Evolutionary conservation across 306 rosid species (phyloP).

Genomic region (Lagenaria siceraria): DNA sequence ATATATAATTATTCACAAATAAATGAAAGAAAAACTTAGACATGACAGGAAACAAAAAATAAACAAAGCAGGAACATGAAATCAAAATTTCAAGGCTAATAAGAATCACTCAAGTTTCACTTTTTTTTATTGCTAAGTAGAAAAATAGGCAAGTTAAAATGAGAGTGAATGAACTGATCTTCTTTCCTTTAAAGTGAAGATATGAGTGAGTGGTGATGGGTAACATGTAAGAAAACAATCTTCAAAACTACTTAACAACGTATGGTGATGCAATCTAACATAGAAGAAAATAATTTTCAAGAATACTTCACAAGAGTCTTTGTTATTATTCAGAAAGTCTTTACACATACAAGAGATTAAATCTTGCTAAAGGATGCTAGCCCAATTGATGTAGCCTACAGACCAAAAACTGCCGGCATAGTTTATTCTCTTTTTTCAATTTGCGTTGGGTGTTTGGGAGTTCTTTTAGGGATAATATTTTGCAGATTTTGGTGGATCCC

Average conservation of each 20-base stretch:
- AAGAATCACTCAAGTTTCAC: background rate
- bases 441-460: no score
- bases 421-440: no score
- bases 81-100: background rate
- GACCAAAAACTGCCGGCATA: no score
- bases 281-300: background rate
- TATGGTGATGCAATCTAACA: no score
- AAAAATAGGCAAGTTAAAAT: background rate
- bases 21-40: conserved; percentile 14
- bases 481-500: no score
- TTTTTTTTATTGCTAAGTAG: background rate
- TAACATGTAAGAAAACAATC: background rate
- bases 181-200: background rate
- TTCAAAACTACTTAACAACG: background rate
- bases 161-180: background rate
- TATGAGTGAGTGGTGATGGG: background rate
- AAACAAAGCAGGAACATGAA: background rate
- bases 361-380: background rate
- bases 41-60: background rate
- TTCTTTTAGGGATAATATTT: no score
- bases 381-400: background rate
- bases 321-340: background rate
- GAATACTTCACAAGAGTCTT: background rate
- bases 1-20: conserved; percentile 18
- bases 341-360: background rate